Conservation (phyloP, 2,329 filamentous ascomycete species). For the Botryosphaeria dothidea region DNA sequence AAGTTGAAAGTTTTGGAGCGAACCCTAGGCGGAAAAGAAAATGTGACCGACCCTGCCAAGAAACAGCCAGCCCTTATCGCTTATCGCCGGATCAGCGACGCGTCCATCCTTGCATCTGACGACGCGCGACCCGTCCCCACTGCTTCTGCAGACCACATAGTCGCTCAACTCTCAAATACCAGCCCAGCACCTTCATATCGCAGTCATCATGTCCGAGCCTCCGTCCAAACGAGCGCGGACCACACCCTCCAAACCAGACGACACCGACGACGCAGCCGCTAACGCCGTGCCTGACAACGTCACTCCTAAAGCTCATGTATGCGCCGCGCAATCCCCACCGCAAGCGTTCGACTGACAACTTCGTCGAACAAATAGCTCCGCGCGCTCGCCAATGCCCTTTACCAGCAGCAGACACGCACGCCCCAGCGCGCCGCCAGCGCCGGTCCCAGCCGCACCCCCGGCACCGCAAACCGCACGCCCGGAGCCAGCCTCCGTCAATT, state of each 20-base stretch:
- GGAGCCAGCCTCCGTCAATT: constrained; percentile 33
- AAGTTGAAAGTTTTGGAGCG: constrained; percentile 24
- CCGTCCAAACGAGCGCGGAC: constrained; percentile 37
- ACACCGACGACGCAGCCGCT: constrained; percentile 1
- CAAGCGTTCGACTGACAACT: not conserved
- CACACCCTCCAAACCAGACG: constrained; percentile 28
- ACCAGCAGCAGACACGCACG: constrained; percentile 34
- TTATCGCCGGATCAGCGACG: not conserved
- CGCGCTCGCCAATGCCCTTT: constrained; percentile 30
- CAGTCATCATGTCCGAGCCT: constrained; percentile 35
- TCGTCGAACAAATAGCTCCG: constrained; percentile 28
- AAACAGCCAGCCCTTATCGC: not conserved
- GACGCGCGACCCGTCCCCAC: constrained; percentile 1
- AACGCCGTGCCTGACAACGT: constrained; percentile 14
- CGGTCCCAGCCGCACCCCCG: constrained; percentile 36
- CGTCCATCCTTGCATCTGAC: not conserved
- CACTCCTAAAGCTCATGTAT: constrained; percentile 28
- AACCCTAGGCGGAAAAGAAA: not conserved
- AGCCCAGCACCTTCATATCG: not conserved
- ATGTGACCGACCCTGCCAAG: constrained; percentile 12
- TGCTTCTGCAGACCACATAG: not conserved
- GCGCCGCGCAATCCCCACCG: not conserved
- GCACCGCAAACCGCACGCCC: constrained; percentile 34
- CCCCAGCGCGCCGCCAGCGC: constrained; percentile 37
- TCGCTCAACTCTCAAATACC: not conserved